phyloP scores from a whole-genome alignment of 345 rosid genomes.

The Salix arbutifolia region DNA sequence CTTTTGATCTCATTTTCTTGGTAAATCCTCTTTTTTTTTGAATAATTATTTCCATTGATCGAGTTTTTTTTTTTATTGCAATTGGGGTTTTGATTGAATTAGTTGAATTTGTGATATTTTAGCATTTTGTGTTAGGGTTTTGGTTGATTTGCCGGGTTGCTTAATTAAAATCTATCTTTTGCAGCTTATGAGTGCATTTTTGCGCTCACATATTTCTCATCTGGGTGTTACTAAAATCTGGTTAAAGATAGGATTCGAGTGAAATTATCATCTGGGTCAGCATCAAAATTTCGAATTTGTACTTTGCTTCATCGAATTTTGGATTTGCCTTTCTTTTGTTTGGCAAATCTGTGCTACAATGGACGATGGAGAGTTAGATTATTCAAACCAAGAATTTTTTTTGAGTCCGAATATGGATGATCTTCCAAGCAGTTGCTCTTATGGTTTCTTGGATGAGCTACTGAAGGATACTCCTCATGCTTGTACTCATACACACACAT shows the following conservation, averaged over 20 bases:
- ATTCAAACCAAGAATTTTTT: slow-evolving; percentile 72
- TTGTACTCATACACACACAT: slow-evolving; percentile 90
- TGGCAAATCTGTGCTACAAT: slow-evolving; percentile 22
- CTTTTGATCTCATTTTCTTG: background rate
- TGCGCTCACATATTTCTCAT: background rate
- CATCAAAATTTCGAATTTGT: slow-evolving; percentile 19
- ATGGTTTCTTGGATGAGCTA: slow-evolving; percentile 57
- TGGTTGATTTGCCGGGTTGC: background rate
- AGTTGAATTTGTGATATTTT: background rate
- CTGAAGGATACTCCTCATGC: slow-evolving; percentile 63
- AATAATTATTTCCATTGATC: slow-evolving; percentile 1
- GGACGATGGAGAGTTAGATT: slow-evolving; percentile 96
- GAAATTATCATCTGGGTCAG: slow-evolving; percentile 12
- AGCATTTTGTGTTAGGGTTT: background rate
- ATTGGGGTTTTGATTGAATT: slow-evolving; percentile 11
- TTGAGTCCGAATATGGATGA: slow-evolving; percentile 50
- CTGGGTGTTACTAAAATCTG: slow-evolving; percentile 2
- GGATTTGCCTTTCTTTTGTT: background rate
- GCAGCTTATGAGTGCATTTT: slow-evolving; percentile 1
- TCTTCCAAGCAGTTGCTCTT: slow-evolving; percentile 59
- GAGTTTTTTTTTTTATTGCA: background rate
- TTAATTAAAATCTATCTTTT: background rate
- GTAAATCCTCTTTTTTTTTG: background rate
- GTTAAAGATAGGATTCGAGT: slow-evolving; percentile 1
- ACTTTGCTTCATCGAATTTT: background rate